Evolutionary conservation across 768 basidiomycete species (phyloP).

Genomic region (Pleurotus tuber-regium): DNA sequence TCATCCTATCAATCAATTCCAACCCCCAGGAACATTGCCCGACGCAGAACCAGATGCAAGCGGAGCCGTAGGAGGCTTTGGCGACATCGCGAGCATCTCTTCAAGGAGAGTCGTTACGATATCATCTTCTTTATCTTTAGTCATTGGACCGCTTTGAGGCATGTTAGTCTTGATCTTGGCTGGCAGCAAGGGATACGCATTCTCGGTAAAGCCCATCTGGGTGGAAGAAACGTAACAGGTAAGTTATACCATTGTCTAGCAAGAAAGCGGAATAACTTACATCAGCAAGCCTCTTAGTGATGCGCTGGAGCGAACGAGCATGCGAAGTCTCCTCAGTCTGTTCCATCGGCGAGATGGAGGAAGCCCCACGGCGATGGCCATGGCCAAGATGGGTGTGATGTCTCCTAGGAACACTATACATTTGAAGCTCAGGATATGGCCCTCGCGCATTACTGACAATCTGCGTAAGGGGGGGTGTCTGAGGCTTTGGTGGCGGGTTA

Average conservation of each 20-base stretch:
- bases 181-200: conserved; percentile 49
- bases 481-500: conserved; percentile 8
- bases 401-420: conserved; percentile 53
- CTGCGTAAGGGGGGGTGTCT: conserved; percentile 27
- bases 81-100: conserved; percentile 47
- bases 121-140: conserved; percentile 61
- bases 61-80: conserved; percentile 34
- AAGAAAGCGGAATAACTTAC: conserved; percentile 36
- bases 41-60: conserved; percentile 34
- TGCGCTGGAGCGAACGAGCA: conserved; percentile 44
- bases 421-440: conserved; percentile 60
- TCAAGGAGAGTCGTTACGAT: conserved; percentile 63
- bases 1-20: conserved; percentile 29
- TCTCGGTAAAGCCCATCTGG: conserved; percentile 78
- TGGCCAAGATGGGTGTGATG: conserved; percentile 42
- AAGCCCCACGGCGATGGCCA: conserved; percentile 15
- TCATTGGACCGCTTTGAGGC: conserved; percentile 35
- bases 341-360: conserved; percentile 19
- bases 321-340: conserved; percentile 16
- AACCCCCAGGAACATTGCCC: conserved; percentile 42
- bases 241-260: no score
- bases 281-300: conserved; percentile 60
- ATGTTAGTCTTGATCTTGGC: conserved; percentile 50
- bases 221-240: no score
- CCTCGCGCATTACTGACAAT: conserved; percentile 64